Evolutionary conservation across 2,329 filamentous ascomycete species (phyloP).

Genomic region (Ascocoryne sarcoides): DNA sequence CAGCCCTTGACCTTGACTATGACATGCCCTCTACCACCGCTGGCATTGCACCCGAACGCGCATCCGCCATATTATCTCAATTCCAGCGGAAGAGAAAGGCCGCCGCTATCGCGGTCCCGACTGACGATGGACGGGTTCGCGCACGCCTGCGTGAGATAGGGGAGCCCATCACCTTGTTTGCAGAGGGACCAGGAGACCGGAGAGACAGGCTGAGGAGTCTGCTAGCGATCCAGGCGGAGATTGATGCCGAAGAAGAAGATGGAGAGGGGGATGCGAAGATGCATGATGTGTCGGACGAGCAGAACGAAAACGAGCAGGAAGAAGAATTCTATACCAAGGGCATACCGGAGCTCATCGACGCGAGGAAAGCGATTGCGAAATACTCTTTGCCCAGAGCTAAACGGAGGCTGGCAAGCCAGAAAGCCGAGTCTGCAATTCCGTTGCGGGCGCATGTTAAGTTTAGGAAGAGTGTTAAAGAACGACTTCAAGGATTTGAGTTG

Average conservation of each 20-base stretch:
- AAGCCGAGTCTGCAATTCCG: constrained; percentile 71
- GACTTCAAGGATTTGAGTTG: constrained; percentile 73
- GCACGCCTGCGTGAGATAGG: constrained; percentile 72
- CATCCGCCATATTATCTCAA: constrained; percentile 41
- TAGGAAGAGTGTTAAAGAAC: constrained; percentile 79
- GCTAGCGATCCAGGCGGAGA: constrained; percentile 64
- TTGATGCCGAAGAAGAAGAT: constrained; percentile 43
- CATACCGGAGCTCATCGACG: constrained; percentile 61
- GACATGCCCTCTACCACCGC: constrained; percentile 26
- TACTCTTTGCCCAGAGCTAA: constrained; percentile 81
- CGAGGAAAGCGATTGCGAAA: constrained; percentile 68
- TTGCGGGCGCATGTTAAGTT: constrained; percentile 88
- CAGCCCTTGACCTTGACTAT: constrained; percentile 75
- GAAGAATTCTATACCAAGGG: constrained; percentile 96
- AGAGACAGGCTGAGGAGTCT: constrained; percentile 80
- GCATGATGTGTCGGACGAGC: constrained; percentile 39
- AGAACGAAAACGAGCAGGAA: constrained; percentile 60
- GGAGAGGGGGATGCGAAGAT: constrained; percentile 55
- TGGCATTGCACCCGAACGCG: constrained; percentile 27
- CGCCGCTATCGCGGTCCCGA: constrained; percentile 83
- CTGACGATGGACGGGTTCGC: constrained; percentile 82
- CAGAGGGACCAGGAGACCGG: constrained; percentile 77
- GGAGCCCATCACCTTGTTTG: constrained; percentile 92
- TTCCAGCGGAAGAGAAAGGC: constrained; percentile 87
- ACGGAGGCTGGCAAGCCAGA: constrained; percentile 66